These are phyloP conservation scores for Cymbopogon citratus DNA, from an alignment of 176 grass and related monocot species.

Conservation along the genomic window DNA sequence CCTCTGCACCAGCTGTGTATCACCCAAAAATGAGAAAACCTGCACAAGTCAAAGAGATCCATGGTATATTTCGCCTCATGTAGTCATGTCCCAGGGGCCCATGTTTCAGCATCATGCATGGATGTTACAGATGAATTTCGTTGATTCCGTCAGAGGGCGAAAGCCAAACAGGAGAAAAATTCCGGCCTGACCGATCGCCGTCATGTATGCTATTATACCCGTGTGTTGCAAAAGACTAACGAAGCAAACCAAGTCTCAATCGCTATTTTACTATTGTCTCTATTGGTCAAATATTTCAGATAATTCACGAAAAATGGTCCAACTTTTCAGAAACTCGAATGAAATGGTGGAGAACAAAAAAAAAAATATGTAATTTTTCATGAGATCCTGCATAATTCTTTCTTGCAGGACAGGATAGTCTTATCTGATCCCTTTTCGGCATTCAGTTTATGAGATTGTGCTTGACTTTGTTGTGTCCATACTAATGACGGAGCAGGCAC, in stretches of 20 bases:
- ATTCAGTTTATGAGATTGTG: background rate
- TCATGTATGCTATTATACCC: background rate
- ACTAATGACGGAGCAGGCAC: background rate
- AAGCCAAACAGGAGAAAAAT: background rate
- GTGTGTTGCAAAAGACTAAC: background rate
- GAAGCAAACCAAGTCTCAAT: background rate
- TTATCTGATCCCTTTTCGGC: background rate
- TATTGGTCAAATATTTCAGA: background rate
- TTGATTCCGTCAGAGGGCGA: background rate
- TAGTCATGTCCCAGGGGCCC: background rate
- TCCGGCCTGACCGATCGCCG: background rate
- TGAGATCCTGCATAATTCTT: background rate
- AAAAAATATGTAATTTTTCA: background rate
- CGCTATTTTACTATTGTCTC: background rate
- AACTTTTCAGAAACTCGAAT: background rate
- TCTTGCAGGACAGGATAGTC: background rate
- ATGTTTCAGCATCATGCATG: background rate
- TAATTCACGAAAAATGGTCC: background rate
- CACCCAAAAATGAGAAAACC: background rate
- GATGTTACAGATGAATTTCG: background rate
- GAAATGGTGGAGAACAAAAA: background rate
- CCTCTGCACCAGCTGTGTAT: background rate
- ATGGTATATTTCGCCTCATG: background rate
- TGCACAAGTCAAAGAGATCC: background rate
- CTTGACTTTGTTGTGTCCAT: background rate